Evolutionary conservation across 1,284 basidiomycete species (phyloP), one percentile per base, ranked within the genome.

Genomic region (Phenoliferia sp.): DNA sequence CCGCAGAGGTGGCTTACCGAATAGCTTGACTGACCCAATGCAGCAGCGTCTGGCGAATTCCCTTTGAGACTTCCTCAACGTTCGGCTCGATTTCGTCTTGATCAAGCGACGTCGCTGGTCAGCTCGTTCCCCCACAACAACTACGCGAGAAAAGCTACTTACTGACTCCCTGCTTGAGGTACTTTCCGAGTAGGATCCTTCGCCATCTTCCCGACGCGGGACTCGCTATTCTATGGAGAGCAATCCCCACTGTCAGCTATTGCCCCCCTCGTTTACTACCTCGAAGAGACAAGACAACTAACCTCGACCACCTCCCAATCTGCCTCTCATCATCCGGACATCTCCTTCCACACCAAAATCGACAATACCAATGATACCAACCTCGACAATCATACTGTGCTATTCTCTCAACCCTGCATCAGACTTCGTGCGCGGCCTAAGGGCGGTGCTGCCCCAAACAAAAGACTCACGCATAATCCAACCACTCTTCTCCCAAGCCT

Each of bases 41-140:
- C 9, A 63, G 60, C 19, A 71, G 32, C 26, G 70, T 71, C 65
- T 71, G 70, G 31, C 68, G 57, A 15, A 71, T 71, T 1, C 70
- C 70, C 31, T 62, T 64, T 3, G 63, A 65, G n/a, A 63, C 63
- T 2, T 32, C 32, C 50, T 71, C 70, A n/a, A 65, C 68, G 26
- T 61, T 48, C 9, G 65, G 63, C 36, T 71, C 68, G 50, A 71
- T 63, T 29, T 55, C 48, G 33, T 33, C 52, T 63, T 28, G 15
- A n/a, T 3, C 32, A 3, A 2, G 26, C 29, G 5, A 4, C 22
- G 29, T 19, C 19, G 36, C 6, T 34, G 15, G 4, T 22, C 32
- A 50, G 39, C 28, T 31, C 32, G 9, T 26, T 26, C 29, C 6
- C 26, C 10, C 22, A 9, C 28, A 22, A 44, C 29, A 32, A 28